Evolutionary conservation across 371 early-diverging fungal genomes (phyloP).

Genomic region (Syncephalastrum contaminatum): DNA sequence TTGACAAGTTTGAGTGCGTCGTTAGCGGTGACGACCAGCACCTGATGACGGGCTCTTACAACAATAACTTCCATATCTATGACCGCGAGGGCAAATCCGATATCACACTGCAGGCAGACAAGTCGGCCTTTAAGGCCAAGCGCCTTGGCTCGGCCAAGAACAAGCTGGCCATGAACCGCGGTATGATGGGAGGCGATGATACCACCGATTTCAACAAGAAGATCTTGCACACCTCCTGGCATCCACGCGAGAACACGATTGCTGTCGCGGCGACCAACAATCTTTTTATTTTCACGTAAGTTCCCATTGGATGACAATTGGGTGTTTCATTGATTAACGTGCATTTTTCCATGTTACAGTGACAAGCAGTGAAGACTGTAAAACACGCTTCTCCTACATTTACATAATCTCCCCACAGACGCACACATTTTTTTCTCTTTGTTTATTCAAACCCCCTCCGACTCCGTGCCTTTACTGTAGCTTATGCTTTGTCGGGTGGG

Average conservation of each 20-base stretch:
- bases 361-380: no score
- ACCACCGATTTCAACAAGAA: constrained; percentile 90
- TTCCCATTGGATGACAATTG: background rate
- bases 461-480: no score
- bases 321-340: no score
- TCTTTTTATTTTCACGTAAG: constrained; percentile 87
- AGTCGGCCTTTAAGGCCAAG: constrained; percentile 93
- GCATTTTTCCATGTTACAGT: no score
- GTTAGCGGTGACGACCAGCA: constrained; percentile 82
- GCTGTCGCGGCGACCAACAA: constrained; percentile 97
- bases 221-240: constrained; percentile 96
- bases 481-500: constrained; percentile 3
- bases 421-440: no score
- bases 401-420: no score
- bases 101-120: constrained; percentile 93
- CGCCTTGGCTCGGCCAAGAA: constrained; percentile 63
- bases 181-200: constrained; percentile 37
- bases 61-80: constrained; percentile 93
- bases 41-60: constrained; percentile 93
- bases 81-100: constrained; percentile 71
- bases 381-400: no score
- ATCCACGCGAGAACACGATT: constrained; percentile 92
- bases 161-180: constrained; percentile 63
- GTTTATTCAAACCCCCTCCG: no score
- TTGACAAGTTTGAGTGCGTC: constrained; percentile 96